phyloP scores from a whole-genome alignment of 768 basidiomycete genomes.

The Calvatia gigantea region DNA sequence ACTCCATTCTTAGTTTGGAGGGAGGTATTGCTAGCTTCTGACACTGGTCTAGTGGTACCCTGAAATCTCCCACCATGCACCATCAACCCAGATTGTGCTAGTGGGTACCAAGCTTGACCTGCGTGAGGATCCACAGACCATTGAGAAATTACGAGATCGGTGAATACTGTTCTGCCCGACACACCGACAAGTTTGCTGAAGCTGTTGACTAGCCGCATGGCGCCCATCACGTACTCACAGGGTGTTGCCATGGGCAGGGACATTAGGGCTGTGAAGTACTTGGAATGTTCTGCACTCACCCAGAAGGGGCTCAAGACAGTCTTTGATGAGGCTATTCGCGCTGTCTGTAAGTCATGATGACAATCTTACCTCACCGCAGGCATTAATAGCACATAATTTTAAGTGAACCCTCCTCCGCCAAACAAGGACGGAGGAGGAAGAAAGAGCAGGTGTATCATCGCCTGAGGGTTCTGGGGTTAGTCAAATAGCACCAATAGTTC shows the following conservation, averaged over 20 bases:
- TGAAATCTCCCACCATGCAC: constrained; percentile 96
- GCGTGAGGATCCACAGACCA: constrained; percentile 90
- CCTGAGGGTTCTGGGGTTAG: constrained; percentile 39
- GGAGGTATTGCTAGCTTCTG: constrained; percentile 11
- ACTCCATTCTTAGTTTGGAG: constrained; percentile 20
- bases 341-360: constrained; percentile 71
- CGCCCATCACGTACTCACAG: constrained; percentile 89
- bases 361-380: not conserved
- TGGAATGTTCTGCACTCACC: constrained; percentile 94
- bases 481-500: constrained; percentile 15
- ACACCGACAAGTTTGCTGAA: constrained; percentile 8
- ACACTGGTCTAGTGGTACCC: constrained; percentile 75
- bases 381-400: not conserved
- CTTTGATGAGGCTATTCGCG: constrained; percentile 98
- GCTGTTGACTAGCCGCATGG: constrained; percentile 67
- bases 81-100: constrained; percentile 87
- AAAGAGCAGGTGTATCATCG: constrained; percentile 63
- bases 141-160: constrained; percentile 92
- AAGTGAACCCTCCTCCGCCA: constrained; percentile 76
- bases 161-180: constrained; percentile 26
- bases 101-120: constrained; percentile 98
- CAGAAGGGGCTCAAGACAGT: constrained; percentile 99
- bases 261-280: constrained; percentile 92
- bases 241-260: constrained; percentile 91
- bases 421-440: constrained; percentile 48